phyloP scores from a whole-genome alignment of 805 yeast species.

The Wickerhamiella parazyma region DNA sequence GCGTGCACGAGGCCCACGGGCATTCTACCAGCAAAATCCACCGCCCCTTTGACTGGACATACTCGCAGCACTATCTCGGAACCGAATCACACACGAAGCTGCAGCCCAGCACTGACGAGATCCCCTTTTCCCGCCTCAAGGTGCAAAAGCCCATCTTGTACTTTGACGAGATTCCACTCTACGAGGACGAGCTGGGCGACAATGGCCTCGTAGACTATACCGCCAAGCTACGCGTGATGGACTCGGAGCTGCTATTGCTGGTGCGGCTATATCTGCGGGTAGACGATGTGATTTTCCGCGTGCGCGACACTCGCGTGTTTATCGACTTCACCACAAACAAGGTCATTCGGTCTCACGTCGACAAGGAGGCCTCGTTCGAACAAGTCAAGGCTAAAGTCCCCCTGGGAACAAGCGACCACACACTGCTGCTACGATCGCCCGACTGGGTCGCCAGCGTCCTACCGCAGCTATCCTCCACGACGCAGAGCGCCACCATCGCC shows the following conservation, averaged over 20 bases:
- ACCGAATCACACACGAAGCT: slow-evolving; percentile 21
- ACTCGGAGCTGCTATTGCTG: slow-evolving; percentile 55
- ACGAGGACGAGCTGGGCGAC: slow-evolving; percentile 93
- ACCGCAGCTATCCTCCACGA: neutral
- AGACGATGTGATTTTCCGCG: slow-evolving; percentile 74
- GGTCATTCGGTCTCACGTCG: slow-evolving; percentile 66
- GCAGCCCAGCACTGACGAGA: slow-evolving; percentile 23
- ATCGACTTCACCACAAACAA: slow-evolving; percentile 55
- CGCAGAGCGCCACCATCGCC: neutral
- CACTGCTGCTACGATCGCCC: slow-evolving; percentile 59
- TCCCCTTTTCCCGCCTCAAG: slow-evolving; percentile 60
- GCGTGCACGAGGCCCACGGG: slow-evolving; percentile 25
- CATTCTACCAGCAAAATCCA: slow-evolving; percentile 44
- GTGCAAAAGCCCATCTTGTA: slow-evolving; percentile 75
- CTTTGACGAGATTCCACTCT: slow-evolving; percentile 77
- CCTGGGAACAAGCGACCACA: slow-evolving; percentile 49
- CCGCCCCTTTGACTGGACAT: slow-evolving; percentile 94
- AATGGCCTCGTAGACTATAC: slow-evolving; percentile 76
- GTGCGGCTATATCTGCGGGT: slow-evolving; percentile 74
- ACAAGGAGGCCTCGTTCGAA: slow-evolving; percentile 45
- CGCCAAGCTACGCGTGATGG: slow-evolving; percentile 82
- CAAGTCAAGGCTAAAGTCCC: slow-evolving; percentile 32
- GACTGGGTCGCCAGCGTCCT: slow-evolving; percentile 50
- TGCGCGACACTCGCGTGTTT: slow-evolving; percentile 73
- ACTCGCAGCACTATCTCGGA: slow-evolving; percentile 69